A percentile compares a stretch with the other conserved stretches of the same genome.
phyloP scores from a whole-genome alignment of 1,284 basidiomycete species.

The Irpex lacteus region DNA sequence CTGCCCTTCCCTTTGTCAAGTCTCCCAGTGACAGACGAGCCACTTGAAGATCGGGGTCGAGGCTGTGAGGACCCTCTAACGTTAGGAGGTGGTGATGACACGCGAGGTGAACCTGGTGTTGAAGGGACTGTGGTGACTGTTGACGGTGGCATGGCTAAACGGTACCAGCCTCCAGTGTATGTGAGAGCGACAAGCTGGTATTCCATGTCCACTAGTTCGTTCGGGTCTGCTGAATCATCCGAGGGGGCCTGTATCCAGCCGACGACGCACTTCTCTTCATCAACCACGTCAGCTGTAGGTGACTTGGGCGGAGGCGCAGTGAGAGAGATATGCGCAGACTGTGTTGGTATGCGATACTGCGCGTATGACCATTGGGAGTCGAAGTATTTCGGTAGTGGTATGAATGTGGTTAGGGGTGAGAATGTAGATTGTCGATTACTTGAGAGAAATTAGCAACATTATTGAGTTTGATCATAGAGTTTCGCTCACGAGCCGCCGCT shows the following conservation, averaged over 20 bases:
- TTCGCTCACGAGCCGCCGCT: slow-evolving; percentile 62
- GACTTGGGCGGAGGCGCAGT: slow-evolving; percentile 56
- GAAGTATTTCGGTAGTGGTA: slow-evolving; percentile 90
- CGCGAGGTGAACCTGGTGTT: slow-evolving; percentile 14
- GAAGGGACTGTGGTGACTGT: slow-evolving; percentile 22
- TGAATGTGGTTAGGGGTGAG: slow-evolving; percentile 70
- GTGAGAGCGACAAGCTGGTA: slow-evolving; percentile 84
- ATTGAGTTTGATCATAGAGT: too few relatives aligned
- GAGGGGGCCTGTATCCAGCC: slow-evolving; percentile 73
- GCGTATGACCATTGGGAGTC: slow-evolving; percentile 93
- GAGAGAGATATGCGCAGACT: slow-evolving; percentile 76
- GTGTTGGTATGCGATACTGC: slow-evolving; percentile 86
- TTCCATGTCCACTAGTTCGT: slow-evolving; percentile 36
- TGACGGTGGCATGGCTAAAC: slow-evolving; percentile 67
- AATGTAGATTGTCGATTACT: slow-evolving; percentile 82
- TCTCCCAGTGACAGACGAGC: slow-evolving; percentile 46
- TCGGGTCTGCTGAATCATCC: slow-evolving; percentile 32
- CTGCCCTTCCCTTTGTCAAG: slow-evolving; percentile 64
- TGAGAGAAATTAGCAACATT: not conserved
- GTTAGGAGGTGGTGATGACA: slow-evolving; percentile 40
- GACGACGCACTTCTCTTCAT: slow-evolving; percentile 83
- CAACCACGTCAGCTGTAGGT: slow-evolving; percentile 60
- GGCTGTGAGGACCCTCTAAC: slow-evolving; percentile 33
- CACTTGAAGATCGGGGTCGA: slow-evolving; percentile 49
- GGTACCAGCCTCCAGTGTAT: slow-evolving; percentile 91